Conservation (phyloP, 1,284 basidiomycete genomes). For the Apiotrichum brassicae region DNA sequence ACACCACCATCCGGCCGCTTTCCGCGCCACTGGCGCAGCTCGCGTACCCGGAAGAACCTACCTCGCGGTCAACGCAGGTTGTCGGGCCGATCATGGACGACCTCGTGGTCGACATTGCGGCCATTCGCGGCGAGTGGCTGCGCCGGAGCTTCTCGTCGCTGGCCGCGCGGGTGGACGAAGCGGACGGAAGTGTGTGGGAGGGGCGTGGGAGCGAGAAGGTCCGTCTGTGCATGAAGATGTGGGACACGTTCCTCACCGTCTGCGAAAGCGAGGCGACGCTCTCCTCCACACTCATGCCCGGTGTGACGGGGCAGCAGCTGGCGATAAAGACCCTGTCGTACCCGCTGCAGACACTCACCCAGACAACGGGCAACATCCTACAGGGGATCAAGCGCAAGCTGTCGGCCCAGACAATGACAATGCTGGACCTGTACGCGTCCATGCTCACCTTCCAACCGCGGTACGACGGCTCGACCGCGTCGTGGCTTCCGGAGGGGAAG, state of each 20-base stretch:
- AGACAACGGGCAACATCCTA: constrained; percentile 28
- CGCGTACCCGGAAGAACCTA: constrained; percentile 17
- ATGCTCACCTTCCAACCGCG: constrained; percentile 23
- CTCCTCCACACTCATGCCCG: constrained; percentile 33
- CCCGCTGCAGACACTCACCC: constrained; percentile 19
- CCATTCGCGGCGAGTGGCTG: constrained; percentile 34
- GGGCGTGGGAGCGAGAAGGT: constrained; percentile 35
- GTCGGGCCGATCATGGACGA: constrained; percentile 26
- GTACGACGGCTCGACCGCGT: constrained; percentile 28
- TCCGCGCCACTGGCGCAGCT: constrained; percentile 19
- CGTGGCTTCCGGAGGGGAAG: constrained; percentile 17
- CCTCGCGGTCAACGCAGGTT: constrained; percentile 25
- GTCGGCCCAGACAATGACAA: constrained; percentile 35
- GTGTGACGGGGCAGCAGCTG: constrained; percentile 25
- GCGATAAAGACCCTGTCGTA: constrained; percentile 25
- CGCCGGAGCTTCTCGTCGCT: constrained; percentile 20
- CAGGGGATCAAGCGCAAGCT: constrained; percentile 37
- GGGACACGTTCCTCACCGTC: constrained; percentile 33
- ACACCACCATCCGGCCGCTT: constrained; percentile 25
- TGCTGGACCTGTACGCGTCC: constrained; percentile 39
- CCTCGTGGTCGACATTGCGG: constrained; percentile 22
- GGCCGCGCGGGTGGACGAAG: constrained; percentile 29
- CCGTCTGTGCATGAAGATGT: constrained; percentile 22
- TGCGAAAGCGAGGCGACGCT: constrained; percentile 42
- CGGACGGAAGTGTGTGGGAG: constrained; percentile 33